Evolutionary conservation across 2,329 filamentous ascomycete genomes (phyloP).

Genomic region (Colletotrichum agaves): DNA sequence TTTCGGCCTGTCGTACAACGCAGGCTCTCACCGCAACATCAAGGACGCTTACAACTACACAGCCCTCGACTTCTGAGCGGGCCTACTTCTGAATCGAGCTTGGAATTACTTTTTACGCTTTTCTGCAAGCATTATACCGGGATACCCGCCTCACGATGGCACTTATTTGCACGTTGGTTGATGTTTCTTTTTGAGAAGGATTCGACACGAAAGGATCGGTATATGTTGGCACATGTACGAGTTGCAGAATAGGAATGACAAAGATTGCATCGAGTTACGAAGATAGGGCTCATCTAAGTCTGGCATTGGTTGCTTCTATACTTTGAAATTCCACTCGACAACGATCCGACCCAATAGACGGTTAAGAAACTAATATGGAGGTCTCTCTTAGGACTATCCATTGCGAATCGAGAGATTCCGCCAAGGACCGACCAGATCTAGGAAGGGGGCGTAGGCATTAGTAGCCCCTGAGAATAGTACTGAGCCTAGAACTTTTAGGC

Average conservation of each 20-base stretch:
- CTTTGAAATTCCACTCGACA: background rate
- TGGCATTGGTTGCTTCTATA: background rate
- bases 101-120: too few species aligned
- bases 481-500: background rate
- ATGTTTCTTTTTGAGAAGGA: too few species aligned
- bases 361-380: conserved; percentile 23
- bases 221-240: too few species aligned
- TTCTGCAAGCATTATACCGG: too few species aligned
- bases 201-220: too few species aligned
- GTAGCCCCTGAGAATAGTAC: conserved; percentile 3
- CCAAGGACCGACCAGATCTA: conserved; percentile 19
- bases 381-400: conserved; percentile 16
- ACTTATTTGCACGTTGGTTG: too few species aligned
- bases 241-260: too few species aligned
- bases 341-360: background rate
- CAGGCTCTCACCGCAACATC: conserved; percentile 20
- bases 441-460: conserved; percentile 13
- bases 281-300: conserved; percentile 13
- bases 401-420: conserved; percentile 20
- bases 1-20: background rate
- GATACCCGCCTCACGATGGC: too few species aligned
- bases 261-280: too few species aligned
- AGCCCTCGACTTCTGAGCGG: too few species aligned
- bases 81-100: too few species aligned
- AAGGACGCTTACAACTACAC: background rate